A percentile compares a stretch with the other conserved stretches of the same genome.
Conservation (phyloP, 768 basidiomycete genomes). For the Amanita jacksonii region DNA sequence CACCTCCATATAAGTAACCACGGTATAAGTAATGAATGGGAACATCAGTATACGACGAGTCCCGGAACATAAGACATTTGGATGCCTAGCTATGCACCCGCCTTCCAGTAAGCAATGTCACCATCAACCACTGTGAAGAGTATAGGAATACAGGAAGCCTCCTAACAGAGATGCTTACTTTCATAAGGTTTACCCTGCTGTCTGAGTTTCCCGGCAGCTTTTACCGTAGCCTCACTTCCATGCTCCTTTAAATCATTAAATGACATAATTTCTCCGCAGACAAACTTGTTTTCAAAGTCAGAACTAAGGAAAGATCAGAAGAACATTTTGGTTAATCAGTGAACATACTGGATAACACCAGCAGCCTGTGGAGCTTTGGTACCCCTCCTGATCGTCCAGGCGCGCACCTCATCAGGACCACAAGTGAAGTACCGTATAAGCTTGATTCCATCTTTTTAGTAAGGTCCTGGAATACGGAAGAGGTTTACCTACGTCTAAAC, state of each 20-base stretch:
- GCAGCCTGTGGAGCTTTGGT: conserved; percentile 96
- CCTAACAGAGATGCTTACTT: conserved; percentile 41
- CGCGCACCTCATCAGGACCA: conserved; percentile 93
- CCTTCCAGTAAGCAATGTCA: conserved; percentile 90
- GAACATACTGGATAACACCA: conserved; percentile 88
- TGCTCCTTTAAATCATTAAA: conserved; percentile 87
- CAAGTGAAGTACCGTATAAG: conserved; percentile 96
- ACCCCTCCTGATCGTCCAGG: conserved; percentile 93
- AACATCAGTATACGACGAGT: too few relatives aligned
- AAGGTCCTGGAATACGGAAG: not conserved
- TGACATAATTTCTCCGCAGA: conserved; percentile 95
- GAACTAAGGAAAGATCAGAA: conserved; percentile 37
- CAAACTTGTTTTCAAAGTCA: conserved; percentile 97
- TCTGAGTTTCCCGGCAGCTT: conserved; percentile 88
- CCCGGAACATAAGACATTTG: too few relatives aligned
- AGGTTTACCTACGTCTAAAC: conserved; percentile 56
- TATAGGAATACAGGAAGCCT: conserved; percentile 5
- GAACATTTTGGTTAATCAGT: not conserved
- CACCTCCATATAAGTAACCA: too few relatives aligned
- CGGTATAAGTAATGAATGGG: too few relatives aligned
- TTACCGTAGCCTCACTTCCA: conserved; percentile 85
- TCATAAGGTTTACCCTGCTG: conserved; percentile 98
- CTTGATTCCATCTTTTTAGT: conserved; percentile 25
- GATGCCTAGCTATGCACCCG: conserved; percentile 55
- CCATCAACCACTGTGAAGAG: conserved; percentile 63